A percentile compares a stretch with the other conserved stretches of the same genome.
These are phyloP conservation scores for Colletotrichum australisinense DNA, from an alignment of 2,329 filamentous ascomycete species.

Conservation along the genomic window DNA sequence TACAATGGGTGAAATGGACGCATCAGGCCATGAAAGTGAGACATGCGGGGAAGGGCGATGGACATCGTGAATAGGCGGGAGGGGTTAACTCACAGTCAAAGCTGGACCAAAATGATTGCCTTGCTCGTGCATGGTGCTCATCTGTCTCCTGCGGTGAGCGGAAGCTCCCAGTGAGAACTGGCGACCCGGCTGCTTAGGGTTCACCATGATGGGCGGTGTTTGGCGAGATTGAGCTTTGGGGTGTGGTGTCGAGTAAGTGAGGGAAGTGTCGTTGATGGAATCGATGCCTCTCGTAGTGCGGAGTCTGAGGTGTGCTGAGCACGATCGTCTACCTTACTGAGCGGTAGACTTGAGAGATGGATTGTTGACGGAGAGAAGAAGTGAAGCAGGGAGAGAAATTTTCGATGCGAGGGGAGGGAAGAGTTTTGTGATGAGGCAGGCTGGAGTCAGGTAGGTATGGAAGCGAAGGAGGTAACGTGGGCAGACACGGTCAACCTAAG, in stretches of 20 bases:
- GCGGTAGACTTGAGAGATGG: neutral
- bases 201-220: constrained; percentile 9
- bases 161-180: constrained; percentile 58
- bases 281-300: neutral
- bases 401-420: neutral
- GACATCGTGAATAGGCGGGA: neutral
- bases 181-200: constrained; percentile 40
- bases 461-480: neutral
- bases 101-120: constrained; percentile 57
- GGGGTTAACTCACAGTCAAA: constrained; percentile 53
- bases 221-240: neutral
- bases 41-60: neutral
- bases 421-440: constrained; percentile 12
- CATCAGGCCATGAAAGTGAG: neutral
- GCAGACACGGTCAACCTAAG: neutral
- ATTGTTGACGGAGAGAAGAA: neutral
- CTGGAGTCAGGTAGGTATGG: no score
- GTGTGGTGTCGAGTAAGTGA: no score
- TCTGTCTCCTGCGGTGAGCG: constrained; percentile 57
- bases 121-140: constrained; percentile 57
- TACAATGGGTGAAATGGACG: neutral
- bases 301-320: neutral
- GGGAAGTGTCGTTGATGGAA: neutral
- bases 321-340: neutral
- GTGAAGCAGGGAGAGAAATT: neutral